A percentile compares a stretch with the other conserved stretches of the same genome.
Evolutionary conservation across 1,284 basidiomycete genomes (phyloP).

Genomic region (Trichosporon inkin): DNA sequence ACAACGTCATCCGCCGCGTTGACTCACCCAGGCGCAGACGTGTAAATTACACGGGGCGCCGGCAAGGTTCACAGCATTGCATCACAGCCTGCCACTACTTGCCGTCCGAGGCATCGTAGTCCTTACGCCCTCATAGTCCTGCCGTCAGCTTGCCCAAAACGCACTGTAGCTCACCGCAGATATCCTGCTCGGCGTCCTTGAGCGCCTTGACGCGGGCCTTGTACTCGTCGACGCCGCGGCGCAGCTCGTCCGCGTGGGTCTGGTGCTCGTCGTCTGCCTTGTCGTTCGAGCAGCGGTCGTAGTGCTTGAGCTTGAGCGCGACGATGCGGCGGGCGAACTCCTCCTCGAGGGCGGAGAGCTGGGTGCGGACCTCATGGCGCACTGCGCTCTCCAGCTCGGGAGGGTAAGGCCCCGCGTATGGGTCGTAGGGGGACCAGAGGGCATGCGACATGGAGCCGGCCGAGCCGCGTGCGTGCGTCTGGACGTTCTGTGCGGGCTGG

Average conservation of each 20-base stretch:
- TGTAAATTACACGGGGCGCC: no score
- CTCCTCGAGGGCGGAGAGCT: neutral
- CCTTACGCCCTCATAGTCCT: neutral
- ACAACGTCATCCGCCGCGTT: no score
- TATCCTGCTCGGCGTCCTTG: neutral
- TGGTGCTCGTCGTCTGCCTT: neutral
- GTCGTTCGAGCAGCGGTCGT: neutral
- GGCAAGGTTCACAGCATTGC: no score
- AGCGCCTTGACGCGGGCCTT: neutral
- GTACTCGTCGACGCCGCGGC: neutral
- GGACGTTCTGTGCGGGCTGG: neutral
- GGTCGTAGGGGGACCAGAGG: conserved; percentile 2
- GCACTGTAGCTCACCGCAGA: neutral
- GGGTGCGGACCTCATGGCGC: neutral
- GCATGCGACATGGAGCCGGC: neutral
- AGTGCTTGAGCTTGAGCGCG: neutral
- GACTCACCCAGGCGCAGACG: no score
- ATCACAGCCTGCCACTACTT: no score
- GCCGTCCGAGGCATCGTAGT: no score
- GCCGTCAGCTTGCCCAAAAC: neutral
- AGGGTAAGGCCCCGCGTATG: neutral
- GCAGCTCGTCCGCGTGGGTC: neutral
- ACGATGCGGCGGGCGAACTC: neutral
- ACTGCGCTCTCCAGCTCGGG: conserved; percentile 1
- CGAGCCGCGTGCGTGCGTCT: neutral